Evolutionary conservation across 2,329 filamentous ascomycete species (phyloP).

Genomic region (Cercospora sp.): DNA sequence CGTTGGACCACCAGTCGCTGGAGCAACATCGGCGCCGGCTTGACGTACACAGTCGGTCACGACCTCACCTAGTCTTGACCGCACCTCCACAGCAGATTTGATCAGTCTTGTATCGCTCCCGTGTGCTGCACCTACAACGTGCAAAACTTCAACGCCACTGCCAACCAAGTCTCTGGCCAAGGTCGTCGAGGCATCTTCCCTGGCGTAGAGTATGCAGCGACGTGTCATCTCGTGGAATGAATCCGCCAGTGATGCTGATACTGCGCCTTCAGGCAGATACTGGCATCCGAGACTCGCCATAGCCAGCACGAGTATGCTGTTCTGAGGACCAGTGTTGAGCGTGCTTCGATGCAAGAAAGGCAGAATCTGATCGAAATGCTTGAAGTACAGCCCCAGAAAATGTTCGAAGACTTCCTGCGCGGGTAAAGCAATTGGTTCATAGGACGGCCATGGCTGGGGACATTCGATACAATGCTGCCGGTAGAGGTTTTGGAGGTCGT

Average conservation of each 20-base stretch:
- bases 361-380: slow-evolving; percentile 34
- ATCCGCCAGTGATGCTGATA: slow-evolving; percentile 5
- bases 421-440: slow-evolving; percentile 30
- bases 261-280: slow-evolving; percentile 20
- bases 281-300: slow-evolving; percentile 35
- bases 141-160: slow-evolving; percentile 16
- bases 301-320: slow-evolving; percentile 33
- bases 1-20: not conserved
- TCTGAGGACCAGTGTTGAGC: slow-evolving; percentile 18
- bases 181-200: slow-evolving; percentile 2
- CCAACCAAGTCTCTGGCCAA: not conserved
- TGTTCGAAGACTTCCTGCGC: slow-evolving; percentile 26
- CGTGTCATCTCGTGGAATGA: slow-evolving; percentile 27
- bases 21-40: not conserved
- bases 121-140: slow-evolving; percentile 20
- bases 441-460: slow-evolving; percentile 20
- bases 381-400: slow-evolving; percentile 34
- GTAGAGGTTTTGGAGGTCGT: slow-evolving; percentile 22
- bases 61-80: slow-evolving; percentile 6
- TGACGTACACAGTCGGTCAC: not conserved
- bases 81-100: slow-evolving; percentile 3
- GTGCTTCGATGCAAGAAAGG: slow-evolving; percentile 35
- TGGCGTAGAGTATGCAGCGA: slow-evolving; percentile 15
- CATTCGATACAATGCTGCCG: slow-evolving; percentile 17
- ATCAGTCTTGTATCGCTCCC: slow-evolving; percentile 14